Conservation (phyloP, 345 rosid genomes). For the Psidium friedrichsthalianum region DNA sequence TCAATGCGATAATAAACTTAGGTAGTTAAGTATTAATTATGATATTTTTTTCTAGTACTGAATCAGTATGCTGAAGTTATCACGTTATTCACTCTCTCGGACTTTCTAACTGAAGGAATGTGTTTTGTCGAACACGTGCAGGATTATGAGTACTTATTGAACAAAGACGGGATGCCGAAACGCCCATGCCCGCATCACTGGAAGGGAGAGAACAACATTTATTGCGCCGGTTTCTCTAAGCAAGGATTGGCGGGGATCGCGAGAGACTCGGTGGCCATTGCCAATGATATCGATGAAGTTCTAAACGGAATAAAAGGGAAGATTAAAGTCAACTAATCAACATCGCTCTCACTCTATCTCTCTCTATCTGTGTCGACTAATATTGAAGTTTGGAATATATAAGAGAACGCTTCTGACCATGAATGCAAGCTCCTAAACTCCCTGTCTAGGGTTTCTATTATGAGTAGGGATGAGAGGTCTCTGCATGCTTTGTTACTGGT, state of each 20-base stretch:
- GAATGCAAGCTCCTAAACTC: not conserved
- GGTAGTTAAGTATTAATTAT: not conserved
- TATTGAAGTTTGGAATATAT: not conserved
- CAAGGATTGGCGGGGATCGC: not conserved
- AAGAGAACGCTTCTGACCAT: not conserved
- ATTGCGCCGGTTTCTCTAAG: not conserved
- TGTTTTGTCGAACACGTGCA: not conserved
- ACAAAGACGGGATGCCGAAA: slow-evolving; percentile 2
- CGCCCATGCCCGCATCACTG: not conserved
- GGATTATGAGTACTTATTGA: not conserved
- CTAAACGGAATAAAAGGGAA: not conserved
- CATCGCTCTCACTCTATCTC: not conserved
- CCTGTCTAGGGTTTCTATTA: not conserved
- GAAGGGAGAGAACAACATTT: not conserved
- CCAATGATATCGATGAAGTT: not conserved
- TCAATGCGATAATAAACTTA: not conserved
- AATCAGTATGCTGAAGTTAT: not conserved
- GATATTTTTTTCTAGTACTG: not conserved
- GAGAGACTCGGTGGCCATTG: not conserved
- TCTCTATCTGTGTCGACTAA: not conserved
- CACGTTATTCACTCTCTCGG: not conserved
- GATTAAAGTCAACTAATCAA: not conserved
- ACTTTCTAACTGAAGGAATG: not conserved
- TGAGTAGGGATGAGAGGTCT: not conserved
- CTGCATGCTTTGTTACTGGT: not conserved